Base-by-base conservation (phyloP, 2,329 filamentous ascomycete species). In the Macrophomina tecta region DNA sequence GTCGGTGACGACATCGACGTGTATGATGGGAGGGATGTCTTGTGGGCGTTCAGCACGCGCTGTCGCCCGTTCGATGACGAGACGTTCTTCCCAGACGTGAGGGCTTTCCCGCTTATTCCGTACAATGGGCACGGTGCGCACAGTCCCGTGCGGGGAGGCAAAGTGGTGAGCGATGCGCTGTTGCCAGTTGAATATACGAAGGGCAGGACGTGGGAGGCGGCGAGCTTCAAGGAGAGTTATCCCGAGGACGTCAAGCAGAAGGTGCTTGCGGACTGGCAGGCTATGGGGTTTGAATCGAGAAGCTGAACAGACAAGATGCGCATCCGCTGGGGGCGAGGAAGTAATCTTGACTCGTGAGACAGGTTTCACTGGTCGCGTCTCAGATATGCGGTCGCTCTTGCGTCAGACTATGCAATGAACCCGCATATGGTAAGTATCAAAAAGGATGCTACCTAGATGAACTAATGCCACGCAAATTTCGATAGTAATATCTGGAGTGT, bases 1-100 rank as follows among this genome's bases (percentile, higher is more conserved):
- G 78, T 83, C 0, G 83, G 83, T 0, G 81, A 84, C 1, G 84
- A 86, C 62, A 82, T 86, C 63, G 82, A 85, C 58, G 74, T 82
- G 0, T 83, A 82, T 68, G 69, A 82, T 56, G 74, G 74, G 61
- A 80, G 81, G 53, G 81, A 85, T 38, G 79, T 85, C 6, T 80
- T 83, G 63, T 86, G 80, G 80, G 83, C 83, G 0, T 84, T 82
- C 66, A 75, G 73, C 14, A 85, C 83, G 0, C 76, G 83, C 0
- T 86, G 83, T 67, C 76, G 82, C 0, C 82, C 82, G 0, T 34
- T 48, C 5, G 65, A 67, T 4, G 82, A 84, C 51, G 83, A 85
- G 69, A 76, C 73, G 1, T 76, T 80, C 67, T 85, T 78, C 61
- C 79, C 83, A n/a, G 79, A 85, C 42, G 77, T 80, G 4, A 69